Conservation (phyloP, 192 early-diverging fungal genomes). For the Entophlyctis luteolus region DNA sequence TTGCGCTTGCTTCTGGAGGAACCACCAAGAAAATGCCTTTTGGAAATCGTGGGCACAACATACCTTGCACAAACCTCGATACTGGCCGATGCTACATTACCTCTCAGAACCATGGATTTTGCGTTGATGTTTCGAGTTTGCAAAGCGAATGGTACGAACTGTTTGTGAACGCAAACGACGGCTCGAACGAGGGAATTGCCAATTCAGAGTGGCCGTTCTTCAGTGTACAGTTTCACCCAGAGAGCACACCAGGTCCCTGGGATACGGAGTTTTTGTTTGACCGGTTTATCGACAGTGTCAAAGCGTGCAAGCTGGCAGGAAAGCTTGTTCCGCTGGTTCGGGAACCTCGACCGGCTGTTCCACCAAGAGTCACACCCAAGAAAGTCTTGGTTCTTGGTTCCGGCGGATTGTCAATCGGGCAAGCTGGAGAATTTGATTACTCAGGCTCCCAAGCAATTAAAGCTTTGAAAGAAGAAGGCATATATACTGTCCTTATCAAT, state of each 20-base stretch:
- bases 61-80: conserved; percentile 93
- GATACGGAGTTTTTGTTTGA: conserved; percentile 98
- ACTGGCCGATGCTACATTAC: conserved; percentile 98
- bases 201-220: conserved; percentile 88
- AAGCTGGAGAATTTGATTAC: conserved; percentile 99
- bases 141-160: conserved; percentile 73
- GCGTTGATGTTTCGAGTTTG: conserved; percentile 80
- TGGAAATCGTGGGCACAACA: conserved; percentile 99
- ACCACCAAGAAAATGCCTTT: conserved; percentile 94
- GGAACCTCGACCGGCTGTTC: conserved; percentile 52
- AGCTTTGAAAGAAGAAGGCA: conserved; percentile 93
- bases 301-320: conserved; percentile 61
- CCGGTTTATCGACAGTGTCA: conserved; percentile 77
- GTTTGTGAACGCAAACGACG: conserved; percentile 98
- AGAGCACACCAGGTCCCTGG: conserved; percentile 90
- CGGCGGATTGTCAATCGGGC: conserved; percentile 95
- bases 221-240: conserved; percentile 99
- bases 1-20: conserved; percentile 90
- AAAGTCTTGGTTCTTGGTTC: conserved; percentile 96
- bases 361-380: conserved; percentile 61
- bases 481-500: conserved; percentile 97
- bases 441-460: conserved; percentile 97
- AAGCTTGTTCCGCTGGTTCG: conserved; percentile 73
- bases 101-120: conserved; percentile 97
- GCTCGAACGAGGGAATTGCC: conserved; percentile 97